Base-by-base conservation (phyloP, 75 land plant genomes). In the Azolla pinnata region DNA sequence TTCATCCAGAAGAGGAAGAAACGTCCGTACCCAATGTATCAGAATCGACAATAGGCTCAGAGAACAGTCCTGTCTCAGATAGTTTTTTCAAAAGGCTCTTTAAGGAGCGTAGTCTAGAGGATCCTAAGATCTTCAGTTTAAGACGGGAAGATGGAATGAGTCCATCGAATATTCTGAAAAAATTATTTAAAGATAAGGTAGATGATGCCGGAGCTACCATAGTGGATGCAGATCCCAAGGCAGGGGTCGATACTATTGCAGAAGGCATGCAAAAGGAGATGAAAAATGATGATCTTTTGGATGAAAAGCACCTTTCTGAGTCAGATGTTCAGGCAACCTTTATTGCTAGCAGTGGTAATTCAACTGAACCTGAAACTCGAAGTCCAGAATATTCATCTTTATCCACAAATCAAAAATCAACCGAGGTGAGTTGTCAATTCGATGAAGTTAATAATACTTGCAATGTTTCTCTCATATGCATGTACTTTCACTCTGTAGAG, bases 61-160 rank as follows among this genome's bases (percentile, higher is more conserved):
- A 83, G 40, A 81, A 79, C 40, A 84, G 97, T 70, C 97, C 92
- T 5, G 99, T 84, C 9, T 81, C 82, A 51, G 99, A 95, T 42
- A 81, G 76, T 21, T 95, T 95, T 55, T 86, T 95, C 57, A 82
- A 82, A 44, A 81, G 90, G 48, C 64, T 95, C 1, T 95, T 95
- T 45, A 66, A 75, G 34, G 97, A 95, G 31, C 81, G 87, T 16
- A 83, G 81, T 44, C 60, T 82, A 35, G 98, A 93, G 71, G 98
- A 93, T 27, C 76, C 85, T 2, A 83, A 83, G 54, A 68, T 83
- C 18, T 82, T 73, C 61, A 72, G 81, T 65, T 56, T 67, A 29
- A 23, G 54, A 16, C 19, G 29, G 4, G 65, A 63, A 31, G 65
- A 63, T 46, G 51, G 65, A 40, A 60, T 40, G 34, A 73, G 72